A percentile compares a stretch with the other conserved stretches of the same genome.
Conservation (phyloP, 2,329 filamentous ascomycete species). For the Pseudopithomyces maydicus region DNA sequence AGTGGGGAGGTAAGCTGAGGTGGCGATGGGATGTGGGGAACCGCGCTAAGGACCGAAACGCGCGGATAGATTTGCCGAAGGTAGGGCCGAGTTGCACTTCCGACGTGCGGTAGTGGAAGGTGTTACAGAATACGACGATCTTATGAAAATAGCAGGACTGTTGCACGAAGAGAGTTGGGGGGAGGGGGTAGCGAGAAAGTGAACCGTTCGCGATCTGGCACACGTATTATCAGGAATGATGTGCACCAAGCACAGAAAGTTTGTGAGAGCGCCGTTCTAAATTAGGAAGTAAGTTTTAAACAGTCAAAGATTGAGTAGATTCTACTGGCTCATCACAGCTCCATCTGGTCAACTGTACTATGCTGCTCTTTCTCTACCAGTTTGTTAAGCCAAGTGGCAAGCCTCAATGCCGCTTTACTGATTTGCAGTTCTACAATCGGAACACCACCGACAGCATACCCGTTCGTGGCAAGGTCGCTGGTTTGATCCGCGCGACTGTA, state of each 20-base stretch:
- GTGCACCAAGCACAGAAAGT: too few relatives aligned
- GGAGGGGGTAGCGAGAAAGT: too few relatives aligned
- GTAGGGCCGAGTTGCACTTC: not conserved
- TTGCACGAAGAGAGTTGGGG: too few relatives aligned
- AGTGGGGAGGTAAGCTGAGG: slow-evolving; percentile 24
- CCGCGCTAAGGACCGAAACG: slow-evolving; percentile 15
- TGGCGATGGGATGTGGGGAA: slow-evolving; percentile 34
- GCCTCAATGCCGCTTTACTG: slow-evolving; percentile 46
- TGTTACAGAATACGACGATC: too few relatives aligned
- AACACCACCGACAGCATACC: slow-evolving; percentile 45
- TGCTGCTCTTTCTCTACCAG: slow-evolving; percentile 28
- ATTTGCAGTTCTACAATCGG: slow-evolving; percentile 49
- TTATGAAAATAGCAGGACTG: too few relatives aligned
- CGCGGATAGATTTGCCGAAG: not conserved
- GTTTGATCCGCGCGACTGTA: slow-evolving; percentile 37
- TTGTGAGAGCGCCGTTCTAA: too few relatives aligned
- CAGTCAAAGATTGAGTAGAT: too few relatives aligned
- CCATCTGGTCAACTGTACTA: slow-evolving; percentile 6
- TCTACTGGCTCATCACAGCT: not conserved
- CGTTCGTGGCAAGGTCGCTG: slow-evolving; percentile 41
- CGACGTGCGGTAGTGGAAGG: too few relatives aligned
- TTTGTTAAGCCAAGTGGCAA: slow-evolving; percentile 48
- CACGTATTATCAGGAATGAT: too few relatives aligned
- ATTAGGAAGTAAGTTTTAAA: too few relatives aligned
- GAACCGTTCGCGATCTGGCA: too few relatives aligned